A percentile compares a stretch with the other conserved stretches of the same genome.
phyloP scores from a whole-genome alignment of 2,329 filamentous ascomycete species.

The Aspergillus neotritici region DNA sequence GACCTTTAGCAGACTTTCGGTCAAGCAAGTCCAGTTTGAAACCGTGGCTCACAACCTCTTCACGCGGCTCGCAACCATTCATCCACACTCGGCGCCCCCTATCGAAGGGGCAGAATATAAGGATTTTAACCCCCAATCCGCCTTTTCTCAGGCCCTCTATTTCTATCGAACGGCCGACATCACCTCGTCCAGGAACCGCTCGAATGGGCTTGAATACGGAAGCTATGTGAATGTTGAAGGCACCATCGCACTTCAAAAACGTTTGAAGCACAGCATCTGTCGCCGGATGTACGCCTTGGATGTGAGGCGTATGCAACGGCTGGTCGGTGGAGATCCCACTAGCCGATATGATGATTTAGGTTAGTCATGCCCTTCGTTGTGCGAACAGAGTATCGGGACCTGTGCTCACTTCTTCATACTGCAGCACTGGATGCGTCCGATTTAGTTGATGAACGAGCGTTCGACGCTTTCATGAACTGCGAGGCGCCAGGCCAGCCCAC shows the following conservation, averaged over 20 bases:
- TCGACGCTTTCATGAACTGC: constrained; percentile 38
- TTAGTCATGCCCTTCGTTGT: constrained; percentile 16
- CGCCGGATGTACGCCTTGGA: constrained; percentile 41
- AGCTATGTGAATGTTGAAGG: constrained; percentile 42
- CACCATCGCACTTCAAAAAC: constrained; percentile 36
- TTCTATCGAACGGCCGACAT: constrained; percentile 38
- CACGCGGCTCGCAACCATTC: constrained; percentile 44
- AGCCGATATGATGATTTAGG: constrained; percentile 34
- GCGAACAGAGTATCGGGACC: background rate
- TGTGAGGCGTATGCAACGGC: constrained; percentile 35
- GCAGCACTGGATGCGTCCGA: constrained; percentile 28
- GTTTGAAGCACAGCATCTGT: constrained; percentile 36
- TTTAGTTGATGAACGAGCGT: constrained; percentile 32
- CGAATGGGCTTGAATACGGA: constrained; percentile 36
- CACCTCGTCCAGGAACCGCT: constrained; percentile 33
- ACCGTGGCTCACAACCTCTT: constrained; percentile 44
- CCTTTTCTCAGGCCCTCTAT: constrained; percentile 36
- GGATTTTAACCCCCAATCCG: constrained; percentile 39
- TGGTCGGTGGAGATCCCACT: constrained; percentile 34
- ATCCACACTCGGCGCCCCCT: constrained; percentile 39
- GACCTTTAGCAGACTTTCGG: constrained; percentile 40
- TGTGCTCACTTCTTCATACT: constrained; percentile 4
- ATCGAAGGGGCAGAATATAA: constrained; percentile 36
- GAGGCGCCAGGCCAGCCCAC: constrained; percentile 29
- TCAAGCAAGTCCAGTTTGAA: constrained; percentile 47